phyloP scores from a whole-genome alignment of 805 yeast genomes.

The Metschnikowia reukaufii region DNA sequence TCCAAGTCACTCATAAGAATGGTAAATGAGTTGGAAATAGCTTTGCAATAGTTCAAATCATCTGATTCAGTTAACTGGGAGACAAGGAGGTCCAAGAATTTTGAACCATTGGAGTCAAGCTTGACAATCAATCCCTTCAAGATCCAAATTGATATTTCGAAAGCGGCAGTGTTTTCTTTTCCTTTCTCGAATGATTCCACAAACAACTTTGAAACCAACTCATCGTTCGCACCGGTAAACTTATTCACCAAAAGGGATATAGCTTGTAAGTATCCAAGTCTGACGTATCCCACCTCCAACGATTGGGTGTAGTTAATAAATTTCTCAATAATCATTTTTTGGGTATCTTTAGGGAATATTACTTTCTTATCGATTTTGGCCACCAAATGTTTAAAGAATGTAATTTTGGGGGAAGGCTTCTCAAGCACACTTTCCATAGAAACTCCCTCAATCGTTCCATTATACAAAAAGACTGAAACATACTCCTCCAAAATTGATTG shows the following conservation, averaged over 20 bases:
- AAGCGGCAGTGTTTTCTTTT: slow-evolving; percentile 12
- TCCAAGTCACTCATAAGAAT: slow-evolving; percentile 68
- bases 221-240: slow-evolving; percentile 21
- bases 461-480: slow-evolving; percentile 35
- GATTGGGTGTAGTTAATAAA: slow-evolving; percentile 36
- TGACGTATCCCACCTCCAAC: slow-evolving; percentile 4
- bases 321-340: slow-evolving; percentile 15
- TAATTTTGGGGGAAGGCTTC: slow-evolving; percentile 34
- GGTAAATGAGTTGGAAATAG: slow-evolving; percentile 55
- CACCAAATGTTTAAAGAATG: slow-evolving; percentile 42
- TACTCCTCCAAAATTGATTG: slow-evolving; percentile 44
- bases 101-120: slow-evolving; percentile 42
- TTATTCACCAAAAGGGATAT: slow-evolving; percentile 56
- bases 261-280: slow-evolving; percentile 50
- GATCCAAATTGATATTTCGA: slow-evolving; percentile 69
- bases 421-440: slow-evolving; percentile 22
- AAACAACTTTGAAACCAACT: slow-evolving; percentile 6
- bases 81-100: slow-evolving; percentile 23
- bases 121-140: slow-evolving; percentile 67
- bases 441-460: slow-evolving; percentile 11
- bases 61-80: slow-evolving; percentile 31
- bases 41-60: slow-evolving; percentile 21
- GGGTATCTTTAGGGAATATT: slow-evolving; percentile 13
- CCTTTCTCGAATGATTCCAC: slow-evolving; percentile 4
- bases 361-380: slow-evolving; percentile 50